phyloP scores from a whole-genome alignment of 2,329 filamentous ascomycete species.

The Paecilomyces niveus region DNA sequence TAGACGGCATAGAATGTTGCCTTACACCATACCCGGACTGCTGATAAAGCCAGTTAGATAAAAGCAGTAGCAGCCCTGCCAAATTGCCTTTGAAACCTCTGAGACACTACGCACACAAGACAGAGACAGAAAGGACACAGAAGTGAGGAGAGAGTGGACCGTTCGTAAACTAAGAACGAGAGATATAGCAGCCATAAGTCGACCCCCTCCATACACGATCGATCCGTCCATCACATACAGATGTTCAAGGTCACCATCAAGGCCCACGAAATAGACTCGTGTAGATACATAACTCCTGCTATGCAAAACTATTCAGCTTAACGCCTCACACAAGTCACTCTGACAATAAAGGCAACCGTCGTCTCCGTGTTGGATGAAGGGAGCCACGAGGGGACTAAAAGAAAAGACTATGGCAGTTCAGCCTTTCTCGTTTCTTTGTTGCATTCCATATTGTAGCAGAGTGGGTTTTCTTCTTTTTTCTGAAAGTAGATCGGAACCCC shows the following conservation, averaged over 20 bases:
- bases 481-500: conserved; percentile 5
- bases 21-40: not conserved
- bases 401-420: not conserved
- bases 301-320: not conserved
- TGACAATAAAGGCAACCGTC: not conserved
- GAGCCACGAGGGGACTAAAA: not conserved
- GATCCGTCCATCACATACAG: not conserved
- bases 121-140: not conserved
- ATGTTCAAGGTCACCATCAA: not conserved
- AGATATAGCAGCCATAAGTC: not conserved
- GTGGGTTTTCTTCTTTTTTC: not conserved
- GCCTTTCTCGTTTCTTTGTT: not conserved
- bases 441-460: not conserved
- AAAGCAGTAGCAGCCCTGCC: not conserved
- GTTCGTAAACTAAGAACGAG: not conserved
- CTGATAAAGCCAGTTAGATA: not conserved
- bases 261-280: not conserved
- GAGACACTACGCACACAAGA: not conserved
- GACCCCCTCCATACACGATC: not conserved
- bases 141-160: not conserved
- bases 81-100: not conserved
- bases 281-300: not conserved
- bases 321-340: not conserved
- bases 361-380: not conserved
- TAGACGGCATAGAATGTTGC: not conserved